These are phyloP conservation scores for Kwoniella bestiolae DNA, from an alignment of 768 basidiomycete genomes.

Conservation along the genomic window DNA sequence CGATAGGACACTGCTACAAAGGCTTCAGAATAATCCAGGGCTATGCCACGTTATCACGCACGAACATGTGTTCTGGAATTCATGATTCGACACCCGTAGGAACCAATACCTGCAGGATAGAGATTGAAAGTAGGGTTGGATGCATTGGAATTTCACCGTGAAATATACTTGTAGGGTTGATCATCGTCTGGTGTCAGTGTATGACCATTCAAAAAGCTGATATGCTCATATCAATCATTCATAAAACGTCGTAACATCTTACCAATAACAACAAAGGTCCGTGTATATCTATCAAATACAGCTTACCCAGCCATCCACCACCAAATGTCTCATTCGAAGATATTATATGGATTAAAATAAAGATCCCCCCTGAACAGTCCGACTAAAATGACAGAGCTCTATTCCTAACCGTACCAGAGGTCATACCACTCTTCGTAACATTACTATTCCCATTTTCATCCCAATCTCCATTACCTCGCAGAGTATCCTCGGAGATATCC, in stretches of 20 bases:
- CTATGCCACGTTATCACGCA: too few relatives aligned
- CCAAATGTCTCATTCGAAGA: not conserved
- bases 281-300: not conserved
- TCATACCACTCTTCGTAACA: constrained; percentile 14
- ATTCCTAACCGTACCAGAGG: constrained; percentile 29
- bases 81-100: too few relatives aligned
- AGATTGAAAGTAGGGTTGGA: too few relatives aligned
- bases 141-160: too few relatives aligned
- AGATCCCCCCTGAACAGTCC: not conserved
- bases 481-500: constrained; percentile 18
- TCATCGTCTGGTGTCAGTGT: too few relatives aligned
- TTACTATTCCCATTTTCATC: constrained; percentile 1
- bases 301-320: not conserved
- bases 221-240: not conserved
- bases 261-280: not conserved
- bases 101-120: too few relatives aligned
- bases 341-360: too few relatives aligned
- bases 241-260: not conserved
- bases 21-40: too few relatives aligned
- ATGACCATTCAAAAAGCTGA: too few relatives aligned
- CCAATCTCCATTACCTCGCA: constrained; percentile 5
- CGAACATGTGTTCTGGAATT: too few relatives aligned
- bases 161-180: too few relatives aligned
- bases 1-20: not conserved
- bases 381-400: constrained; percentile 39